A percentile compares a stretch with the other conserved stretches of the same genome.
Conservation (phyloP, 2,329 filamentous ascomycete species). For the Fusarium tanahbumbuense region DNA sequence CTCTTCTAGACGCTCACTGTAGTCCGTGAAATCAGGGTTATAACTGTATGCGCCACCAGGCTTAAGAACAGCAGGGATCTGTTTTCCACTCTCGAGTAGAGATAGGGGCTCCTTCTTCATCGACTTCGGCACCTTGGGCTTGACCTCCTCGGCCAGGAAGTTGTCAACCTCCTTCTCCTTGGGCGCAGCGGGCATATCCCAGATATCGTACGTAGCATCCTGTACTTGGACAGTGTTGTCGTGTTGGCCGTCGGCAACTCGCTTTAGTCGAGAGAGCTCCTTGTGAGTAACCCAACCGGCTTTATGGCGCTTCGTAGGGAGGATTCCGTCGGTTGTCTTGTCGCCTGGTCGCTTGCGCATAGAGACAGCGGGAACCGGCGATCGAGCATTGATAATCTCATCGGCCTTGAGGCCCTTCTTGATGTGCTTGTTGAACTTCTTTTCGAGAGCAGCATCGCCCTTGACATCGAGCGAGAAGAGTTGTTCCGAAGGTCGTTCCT, state of each 20-base stretch:
- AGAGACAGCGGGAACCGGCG: slow-evolving; percentile 81
- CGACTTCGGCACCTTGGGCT: slow-evolving; percentile 78
- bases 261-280: slow-evolving; percentile 81
- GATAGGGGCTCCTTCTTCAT: slow-evolving; percentile 82
- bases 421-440: slow-evolving; percentile 71
- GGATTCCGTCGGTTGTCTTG: slow-evolving; percentile 77
- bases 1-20: slow-evolving; percentile 77
- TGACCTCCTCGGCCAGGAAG: slow-evolving; percentile 74
- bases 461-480: slow-evolving; percentile 86
- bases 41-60: slow-evolving; percentile 90
- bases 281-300: slow-evolving; percentile 85
- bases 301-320: slow-evolving; percentile 80
- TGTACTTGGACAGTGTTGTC: slow-evolving; percentile 65
- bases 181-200: slow-evolving; percentile 64
- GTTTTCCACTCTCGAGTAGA: slow-evolving; percentile 83
- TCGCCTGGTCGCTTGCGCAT: slow-evolving; percentile 79
- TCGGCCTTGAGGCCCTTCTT: slow-evolving; percentile 88
- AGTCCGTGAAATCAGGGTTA: slow-evolving; percentile 89
- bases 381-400: slow-evolving; percentile 89
- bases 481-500: slow-evolving; percentile 83
- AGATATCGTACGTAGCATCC: slow-evolving; percentile 82
- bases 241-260: slow-evolving; percentile 80
- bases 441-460: slow-evolving; percentile 74
- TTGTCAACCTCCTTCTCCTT: slow-evolving; percentile 55
- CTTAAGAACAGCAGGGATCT: slow-evolving; percentile 79